Evolutionary conservation across 2,329 filamentous ascomycete species (phyloP).

Genomic region (Microcera coccophila): DNA sequence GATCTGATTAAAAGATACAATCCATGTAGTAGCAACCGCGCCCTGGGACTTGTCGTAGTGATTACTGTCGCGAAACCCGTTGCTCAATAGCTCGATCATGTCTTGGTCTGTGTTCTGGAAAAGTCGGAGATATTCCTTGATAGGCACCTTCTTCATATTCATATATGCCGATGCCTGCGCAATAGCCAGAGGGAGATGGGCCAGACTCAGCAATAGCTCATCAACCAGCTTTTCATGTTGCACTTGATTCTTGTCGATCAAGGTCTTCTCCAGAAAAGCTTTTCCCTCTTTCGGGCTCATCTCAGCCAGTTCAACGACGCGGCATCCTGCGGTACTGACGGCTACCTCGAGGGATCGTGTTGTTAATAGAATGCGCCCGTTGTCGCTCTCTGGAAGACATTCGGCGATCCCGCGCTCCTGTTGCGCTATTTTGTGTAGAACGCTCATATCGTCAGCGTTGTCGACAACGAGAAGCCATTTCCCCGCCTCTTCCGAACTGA

Average conservation of each 20-base stretch:
- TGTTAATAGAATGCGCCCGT: conserved; percentile 36
- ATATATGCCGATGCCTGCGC: conserved; percentile 40
- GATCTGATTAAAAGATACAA: conserved; percentile 40
- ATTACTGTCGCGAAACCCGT: conserved; percentile 31
- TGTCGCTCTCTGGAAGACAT: conserved; percentile 33
- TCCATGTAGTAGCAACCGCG: conserved; percentile 37
- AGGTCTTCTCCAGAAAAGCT: conserved; percentile 17
- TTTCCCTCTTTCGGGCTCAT: conserved; percentile 18
- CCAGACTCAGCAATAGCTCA: conserved; percentile 27
- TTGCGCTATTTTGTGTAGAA: conserved; percentile 11
- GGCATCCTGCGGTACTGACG: background rate
- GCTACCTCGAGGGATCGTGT: conserved; percentile 30
- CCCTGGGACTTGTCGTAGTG: conserved; percentile 31
- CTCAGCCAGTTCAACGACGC: background rate
- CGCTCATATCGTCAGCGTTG: conserved; percentile 38
- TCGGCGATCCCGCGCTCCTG: background rate
- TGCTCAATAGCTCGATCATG: conserved; percentile 5
- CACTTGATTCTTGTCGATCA: conserved; percentile 5
- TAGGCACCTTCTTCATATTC: conserved; percentile 23
- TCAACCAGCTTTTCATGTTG: conserved; percentile 3
- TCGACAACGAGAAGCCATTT: conserved; percentile 41
- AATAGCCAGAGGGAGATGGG: conserved; percentile 37
- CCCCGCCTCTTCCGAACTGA: conserved; percentile 26
- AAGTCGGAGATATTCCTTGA: conserved; percentile 33
- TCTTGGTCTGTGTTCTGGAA: conserved; percentile 30